These are phyloP conservation scores for Staphylotrichum tortipilum DNA, from an alignment of 495 filamentous ascomycete genomes.

Conservation along the genomic window DNA sequence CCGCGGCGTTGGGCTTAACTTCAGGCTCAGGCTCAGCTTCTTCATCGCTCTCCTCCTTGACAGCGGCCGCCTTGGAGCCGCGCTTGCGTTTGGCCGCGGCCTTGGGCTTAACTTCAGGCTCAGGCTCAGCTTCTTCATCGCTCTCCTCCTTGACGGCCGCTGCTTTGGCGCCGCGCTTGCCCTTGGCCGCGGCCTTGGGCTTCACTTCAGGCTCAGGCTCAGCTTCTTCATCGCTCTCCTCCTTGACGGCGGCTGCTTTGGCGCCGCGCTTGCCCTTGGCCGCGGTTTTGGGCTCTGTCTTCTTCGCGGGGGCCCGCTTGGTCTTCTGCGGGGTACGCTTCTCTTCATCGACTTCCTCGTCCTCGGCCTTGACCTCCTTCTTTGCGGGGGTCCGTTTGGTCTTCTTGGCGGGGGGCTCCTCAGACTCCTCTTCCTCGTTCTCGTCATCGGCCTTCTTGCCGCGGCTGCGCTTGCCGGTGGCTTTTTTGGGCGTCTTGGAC, in stretches of 20 bases:
- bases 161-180: slow-evolving; percentile 10
- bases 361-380: slow-evolving; percentile 26
- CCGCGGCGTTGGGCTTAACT: too few relatives aligned
- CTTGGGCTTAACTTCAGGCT: slow-evolving; percentile 15
- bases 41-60: slow-evolving; percentile 13
- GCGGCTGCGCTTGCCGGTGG: slow-evolving; percentile 28
- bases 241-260: slow-evolving; percentile 20
- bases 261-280: slow-evolving; percentile 12
- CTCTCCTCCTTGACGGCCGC: slow-evolving; percentile 10
- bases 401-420: slow-evolving; percentile 20
- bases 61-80: slow-evolving; percentile 2
- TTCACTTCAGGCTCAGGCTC: slow-evolving; percentile 24
- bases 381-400: slow-evolving; percentile 14
- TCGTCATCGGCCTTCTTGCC: slow-evolving; percentile 24
- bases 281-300: slow-evolving; percentile 21
- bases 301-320: slow-evolving; percentile 16
- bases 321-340: slow-evolving; percentile 19
- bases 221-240: slow-evolving; percentile 13
- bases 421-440: slow-evolving; percentile 17
- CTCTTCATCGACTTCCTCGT: slow-evolving; percentile 15
- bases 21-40: not conserved
- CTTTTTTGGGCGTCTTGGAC: slow-evolving; percentile 20
- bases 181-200: slow-evolving; percentile 16
- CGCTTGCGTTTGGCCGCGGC: slow-evolving; percentile 14
- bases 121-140: not conserved